A percentile compares a stretch with the other conserved stretches of the same genome.
These are phyloP conservation scores for Termitomyces sp. DNA, from an alignment of 768 basidiomycete species.

Conservation along the genomic window DNA sequence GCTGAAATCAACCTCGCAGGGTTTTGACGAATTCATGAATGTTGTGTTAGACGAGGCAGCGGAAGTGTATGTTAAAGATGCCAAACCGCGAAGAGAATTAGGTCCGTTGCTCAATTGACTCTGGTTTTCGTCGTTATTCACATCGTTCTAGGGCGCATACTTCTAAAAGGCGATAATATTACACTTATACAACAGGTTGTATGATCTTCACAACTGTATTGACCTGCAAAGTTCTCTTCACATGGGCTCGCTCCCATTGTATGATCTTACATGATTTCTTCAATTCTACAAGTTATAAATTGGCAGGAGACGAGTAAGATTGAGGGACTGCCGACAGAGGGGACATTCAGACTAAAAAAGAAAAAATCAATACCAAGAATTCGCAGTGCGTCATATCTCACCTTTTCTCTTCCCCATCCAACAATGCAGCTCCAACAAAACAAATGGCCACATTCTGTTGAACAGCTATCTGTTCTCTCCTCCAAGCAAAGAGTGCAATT, in stretches of 20 bases:
- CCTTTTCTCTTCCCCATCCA: constrained; percentile 89
- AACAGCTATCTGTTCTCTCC: constrained; percentile 76
- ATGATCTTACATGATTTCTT: constrained; percentile 12
- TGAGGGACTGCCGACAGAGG: constrained; percentile 76
- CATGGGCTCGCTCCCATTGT: constrained; percentile 7
- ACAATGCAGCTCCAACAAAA: constrained; percentile 92
- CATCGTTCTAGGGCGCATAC: constrained; percentile 71
- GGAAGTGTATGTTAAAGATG: constrained; percentile 90
- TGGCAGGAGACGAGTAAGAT: constrained; percentile 67
- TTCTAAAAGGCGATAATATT: constrained; percentile 97
- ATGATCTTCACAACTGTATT: constrained; percentile 20
- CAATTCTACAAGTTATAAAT: constrained; percentile 74
- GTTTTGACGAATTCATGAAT: constrained; percentile 99
- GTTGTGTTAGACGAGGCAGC: constrained; percentile 90
- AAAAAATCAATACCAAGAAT: constrained; percentile 5
- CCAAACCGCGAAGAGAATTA: constrained; percentile 79
- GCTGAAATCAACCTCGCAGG: constrained; percentile 47
- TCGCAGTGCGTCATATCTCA: constrained; percentile 24
- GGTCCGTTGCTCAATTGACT: constrained; percentile 48
- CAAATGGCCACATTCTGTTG: constrained; percentile 87
- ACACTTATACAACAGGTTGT: constrained; percentile 85
- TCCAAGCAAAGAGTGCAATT: constrained; percentile 85
- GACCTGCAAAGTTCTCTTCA: constrained; percentile 11
- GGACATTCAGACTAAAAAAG: constrained; percentile 77
- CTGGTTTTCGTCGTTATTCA: constrained; percentile 3